Base-by-base conservation (phyloP, 164 flowering plant genomes). In the Sedum album region DNA sequence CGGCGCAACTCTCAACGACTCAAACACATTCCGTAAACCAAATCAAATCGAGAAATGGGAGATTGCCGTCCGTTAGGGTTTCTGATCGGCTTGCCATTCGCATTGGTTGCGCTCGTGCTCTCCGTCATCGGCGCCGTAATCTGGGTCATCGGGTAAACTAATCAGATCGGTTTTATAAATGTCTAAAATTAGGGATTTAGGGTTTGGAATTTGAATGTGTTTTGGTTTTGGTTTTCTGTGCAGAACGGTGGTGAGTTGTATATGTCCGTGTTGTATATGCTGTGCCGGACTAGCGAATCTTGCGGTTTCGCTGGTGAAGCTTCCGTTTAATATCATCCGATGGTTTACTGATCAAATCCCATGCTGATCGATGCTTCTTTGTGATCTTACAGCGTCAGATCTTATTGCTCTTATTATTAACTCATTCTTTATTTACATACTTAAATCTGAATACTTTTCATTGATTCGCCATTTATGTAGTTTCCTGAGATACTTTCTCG, bases 201-300 rank as follows among this genome's bases (percentile, higher is more conserved):
- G 6, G 17, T 13, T 15, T 44, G 39, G 2, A 15, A 18, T 3
- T 61, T 0, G 30, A 0, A 48, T 25, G 30, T 15, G 28, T 30
- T 33, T 13, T 57, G 62, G 70, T 68, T 70, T 44, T 44, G 48
- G n/a, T n/a, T n/a, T n/a, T n/a, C n/a, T 35, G 17, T 44, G 48
- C 88, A 87, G 91, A 78, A 23, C 82, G 5, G 71, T 82, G 33
- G 44, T 89, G 78, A 82, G 86, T 76, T 86, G 91, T 70, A 31
- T 86, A 69, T 86, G 89, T 79, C 93, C 93, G 1, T 87, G 93
- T 68, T 89, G 89, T 78, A 66, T 81, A 2, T 87, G 91, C 69
- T 83, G 75, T 33, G 60, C 83, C 4, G 80, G 80, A 21, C 69
- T 89, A 0, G 87, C 86, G 3, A 85, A 86, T 69, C 20, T 83